These are phyloP conservation scores for Carex littledalei DNA, from an alignment of 176 grass and related monocot genomes.

Conservation along the genomic window DNA sequence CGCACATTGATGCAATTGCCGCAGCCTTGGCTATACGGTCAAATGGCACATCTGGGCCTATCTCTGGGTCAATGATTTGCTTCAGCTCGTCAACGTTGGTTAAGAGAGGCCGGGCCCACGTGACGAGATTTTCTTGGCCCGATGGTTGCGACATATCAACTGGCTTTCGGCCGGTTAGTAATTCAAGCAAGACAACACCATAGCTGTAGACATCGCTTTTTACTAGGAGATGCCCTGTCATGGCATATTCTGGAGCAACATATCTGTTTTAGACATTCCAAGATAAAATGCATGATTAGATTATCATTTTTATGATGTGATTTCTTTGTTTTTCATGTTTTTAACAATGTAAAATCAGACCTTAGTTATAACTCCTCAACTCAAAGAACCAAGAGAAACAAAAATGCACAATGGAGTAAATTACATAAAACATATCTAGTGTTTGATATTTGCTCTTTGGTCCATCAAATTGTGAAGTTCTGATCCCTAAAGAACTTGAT, in stretches of 20 bases:
- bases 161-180: constrained; percentile 91
- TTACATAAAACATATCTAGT: background rate
- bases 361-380: no score
- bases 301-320: background rate
- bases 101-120: constrained; percentile 88
- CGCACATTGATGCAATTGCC: constrained; percentile 92
- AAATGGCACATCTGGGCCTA: constrained; percentile 42
- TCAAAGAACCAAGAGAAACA: background rate
- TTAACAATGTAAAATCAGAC: no score
- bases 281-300: background rate
- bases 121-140: constrained; percentile 90
- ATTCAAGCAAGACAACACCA: constrained; percentile 91
- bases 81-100: constrained; percentile 60
- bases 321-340: background rate
- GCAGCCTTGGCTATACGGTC: constrained; percentile 83
- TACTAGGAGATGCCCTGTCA: constrained; percentile 97
- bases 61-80: constrained; percentile 60
- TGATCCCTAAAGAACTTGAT: background rate
- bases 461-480: background rate
- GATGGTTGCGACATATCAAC: constrained; percentile 70
- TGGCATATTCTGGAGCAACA: constrained; percentile 95
- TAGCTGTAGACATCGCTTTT: constrained; percentile 99
- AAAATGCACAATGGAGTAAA: background rate
- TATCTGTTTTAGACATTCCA: constrained; percentile 31
- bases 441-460: background rate